These are phyloP conservation scores for Fusarium sp. DNA, from an alignment of 2,329 filamentous ascomycete genomes.

Conservation along the genomic window DNA sequence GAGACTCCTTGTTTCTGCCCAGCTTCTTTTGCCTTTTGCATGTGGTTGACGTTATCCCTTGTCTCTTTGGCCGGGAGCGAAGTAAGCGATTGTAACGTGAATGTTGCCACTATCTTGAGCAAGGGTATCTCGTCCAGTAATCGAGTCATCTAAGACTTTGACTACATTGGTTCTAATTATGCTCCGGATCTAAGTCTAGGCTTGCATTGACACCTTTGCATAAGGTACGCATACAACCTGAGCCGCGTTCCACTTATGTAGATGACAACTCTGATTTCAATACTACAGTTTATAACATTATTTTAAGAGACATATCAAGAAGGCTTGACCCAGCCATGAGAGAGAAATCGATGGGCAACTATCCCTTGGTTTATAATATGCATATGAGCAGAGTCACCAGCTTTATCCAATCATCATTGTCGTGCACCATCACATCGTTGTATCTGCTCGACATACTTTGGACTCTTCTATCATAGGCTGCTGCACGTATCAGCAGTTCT, in stretches of 20 bases:
- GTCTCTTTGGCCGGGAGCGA: constrained; percentile 13
- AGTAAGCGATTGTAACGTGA: constrained; percentile 28
- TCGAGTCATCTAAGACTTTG: constrained; percentile 26
- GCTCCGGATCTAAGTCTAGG: neutral
- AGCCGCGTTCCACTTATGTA: neutral
- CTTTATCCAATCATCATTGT: neutral
- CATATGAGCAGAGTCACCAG: no score
- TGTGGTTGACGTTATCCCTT: constrained; percentile 5
- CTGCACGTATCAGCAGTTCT: neutral
- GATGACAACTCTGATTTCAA: neutral
- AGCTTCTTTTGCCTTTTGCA: constrained; percentile 16
- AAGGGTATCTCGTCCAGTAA: constrained; percentile 14
- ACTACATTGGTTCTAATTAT: neutral
- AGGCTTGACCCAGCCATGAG: neutral
- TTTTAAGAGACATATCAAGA: neutral
- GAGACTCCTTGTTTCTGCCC: neutral
- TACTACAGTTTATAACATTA: neutral
- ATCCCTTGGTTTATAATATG: no score
- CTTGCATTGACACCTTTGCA: constrained; percentile 1
- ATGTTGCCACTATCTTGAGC: constrained; percentile 33
- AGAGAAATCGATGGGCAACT: neutral
- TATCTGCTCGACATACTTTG: neutral
- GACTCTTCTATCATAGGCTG: neutral
- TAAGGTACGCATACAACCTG: neutral
- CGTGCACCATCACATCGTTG: neutral